Evolutionary conservation across 1,284 basidiomycete species (phyloP).

Genomic region (Paramarasmius palmivorus): DNA sequence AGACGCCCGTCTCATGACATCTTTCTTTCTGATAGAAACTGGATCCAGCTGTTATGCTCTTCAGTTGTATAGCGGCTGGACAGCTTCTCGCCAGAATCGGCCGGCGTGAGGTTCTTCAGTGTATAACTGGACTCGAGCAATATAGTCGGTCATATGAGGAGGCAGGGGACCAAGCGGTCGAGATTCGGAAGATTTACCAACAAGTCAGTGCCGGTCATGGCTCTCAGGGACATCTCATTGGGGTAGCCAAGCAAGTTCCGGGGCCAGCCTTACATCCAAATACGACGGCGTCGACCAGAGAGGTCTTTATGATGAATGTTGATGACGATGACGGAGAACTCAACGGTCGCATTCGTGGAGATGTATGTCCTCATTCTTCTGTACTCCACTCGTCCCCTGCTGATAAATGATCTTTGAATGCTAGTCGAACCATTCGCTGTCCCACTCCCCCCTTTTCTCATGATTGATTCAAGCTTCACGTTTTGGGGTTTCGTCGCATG

Average conservation of each 20-base stretch:
- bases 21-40: conserved; percentile 48
- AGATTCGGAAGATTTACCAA: conserved; percentile 60
- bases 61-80: conserved; percentile 81
- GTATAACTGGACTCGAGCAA: conserved; percentile 83
- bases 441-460: not conserved
- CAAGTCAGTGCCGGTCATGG: conserved; percentile 30
- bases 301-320: not conserved
- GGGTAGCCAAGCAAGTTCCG: not conserved
- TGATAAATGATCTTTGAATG: not conserved
- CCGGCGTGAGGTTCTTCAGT: conserved; percentile 78
- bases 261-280: too few species aligned
- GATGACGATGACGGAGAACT: not conserved
- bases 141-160: conserved; percentile 87
- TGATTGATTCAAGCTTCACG: too few species aligned
- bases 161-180: conserved; percentile 74
- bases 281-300: not conserved
- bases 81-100: conserved; percentile 80
- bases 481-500: too few species aligned
- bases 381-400: not conserved
- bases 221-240: not conserved
- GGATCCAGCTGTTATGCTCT: conserved; percentile 84
- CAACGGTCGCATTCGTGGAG: not conserved
- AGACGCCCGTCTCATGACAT: conserved; percentile 11
- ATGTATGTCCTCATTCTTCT: not conserved
- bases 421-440: not conserved